Percentiles rank a stretch among this genome's conserved stretches.
phyloP scores from a whole-genome alignment of 73 alveolate genomes.

The Effrenium voratum region DNA sequence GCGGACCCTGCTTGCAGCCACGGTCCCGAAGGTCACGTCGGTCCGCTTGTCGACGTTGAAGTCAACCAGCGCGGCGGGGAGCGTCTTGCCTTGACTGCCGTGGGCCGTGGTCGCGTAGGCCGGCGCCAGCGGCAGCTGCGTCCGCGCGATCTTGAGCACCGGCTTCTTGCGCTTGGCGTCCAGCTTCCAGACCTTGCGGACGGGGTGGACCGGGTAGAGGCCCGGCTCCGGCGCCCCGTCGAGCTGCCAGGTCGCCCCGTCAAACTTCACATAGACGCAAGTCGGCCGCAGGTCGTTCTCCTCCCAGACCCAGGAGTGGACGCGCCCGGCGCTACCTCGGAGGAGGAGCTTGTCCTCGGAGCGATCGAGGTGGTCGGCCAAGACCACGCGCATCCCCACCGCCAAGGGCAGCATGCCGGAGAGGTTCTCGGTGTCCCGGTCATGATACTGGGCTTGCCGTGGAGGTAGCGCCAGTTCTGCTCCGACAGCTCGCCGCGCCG shows the following conservation, averaged over 20 bases:
- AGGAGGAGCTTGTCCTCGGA: slow-evolving; percentile 5
- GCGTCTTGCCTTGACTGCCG: too few species aligned
- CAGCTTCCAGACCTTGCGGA: too few species aligned
- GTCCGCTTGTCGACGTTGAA: neutral
- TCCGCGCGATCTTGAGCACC: too few species aligned
- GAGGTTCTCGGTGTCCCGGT: slow-evolving; percentile 20
- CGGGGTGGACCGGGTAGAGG: too few species aligned
- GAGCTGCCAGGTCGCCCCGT: too few species aligned
- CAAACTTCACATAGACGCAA: too few species aligned
- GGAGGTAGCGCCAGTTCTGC: too few species aligned
- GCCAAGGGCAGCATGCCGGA: slow-evolving; percentile 41
- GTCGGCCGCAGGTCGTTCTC: slow-evolving; percentile 17
- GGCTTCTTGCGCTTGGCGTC: too few species aligned
- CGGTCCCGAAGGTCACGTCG: slow-evolving; percentile 14
- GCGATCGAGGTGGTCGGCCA: neutral
- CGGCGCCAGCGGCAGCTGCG: too few species aligned
- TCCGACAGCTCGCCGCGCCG: too few species aligned
- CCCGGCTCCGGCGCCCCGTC: too few species aligned
- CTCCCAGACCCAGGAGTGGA: neutral
- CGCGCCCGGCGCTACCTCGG: neutral
- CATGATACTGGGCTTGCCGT: slow-evolving; percentile 28
- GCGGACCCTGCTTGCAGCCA: slow-evolving; percentile 6
- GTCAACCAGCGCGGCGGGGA: slow-evolving; percentile 17
- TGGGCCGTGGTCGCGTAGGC: too few species aligned
- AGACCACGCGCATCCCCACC: slow-evolving; percentile 13